Evolutionary conservation across 2,329 filamentous ascomycete species (phyloP).

Genomic region (Cercospora zeae-maydis): DNA sequence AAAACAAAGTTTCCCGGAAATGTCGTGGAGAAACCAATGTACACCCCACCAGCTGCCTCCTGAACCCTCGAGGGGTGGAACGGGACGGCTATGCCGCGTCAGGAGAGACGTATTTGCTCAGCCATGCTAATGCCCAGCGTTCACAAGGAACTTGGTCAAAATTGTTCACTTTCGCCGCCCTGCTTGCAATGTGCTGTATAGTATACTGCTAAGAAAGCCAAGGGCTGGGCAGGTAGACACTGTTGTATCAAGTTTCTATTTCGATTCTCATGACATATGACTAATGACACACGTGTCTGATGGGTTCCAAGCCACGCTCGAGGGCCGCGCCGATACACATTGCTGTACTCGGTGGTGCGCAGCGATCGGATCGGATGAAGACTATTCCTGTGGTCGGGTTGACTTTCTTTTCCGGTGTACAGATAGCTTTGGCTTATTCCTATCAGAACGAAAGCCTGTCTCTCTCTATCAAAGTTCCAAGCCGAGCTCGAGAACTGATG

Average conservation of each 20-base stretch:
- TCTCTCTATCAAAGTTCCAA: no score
- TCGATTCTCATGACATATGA: background rate
- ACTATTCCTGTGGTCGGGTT: no score
- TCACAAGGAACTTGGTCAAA: background rate
- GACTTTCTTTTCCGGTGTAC: no score
- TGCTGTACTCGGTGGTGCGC: no score
- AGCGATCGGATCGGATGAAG: no score
- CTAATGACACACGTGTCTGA: background rate
- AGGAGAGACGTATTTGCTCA: background rate
- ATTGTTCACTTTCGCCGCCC: no score
- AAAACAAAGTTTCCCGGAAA: background rate
- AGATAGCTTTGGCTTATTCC: no score
- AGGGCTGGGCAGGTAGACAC: background rate
- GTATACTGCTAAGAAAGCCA: background rate
- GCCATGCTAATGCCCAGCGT: background rate
- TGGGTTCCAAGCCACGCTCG: no score
- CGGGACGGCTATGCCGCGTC: background rate
- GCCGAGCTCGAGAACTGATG: no score
- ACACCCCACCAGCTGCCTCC: background rate
- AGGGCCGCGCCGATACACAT: no score
- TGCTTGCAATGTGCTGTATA: background rate
- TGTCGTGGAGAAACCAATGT: background rate
- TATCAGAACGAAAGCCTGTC: no score
- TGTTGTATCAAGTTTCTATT: background rate
- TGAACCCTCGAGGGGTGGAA: background rate